phyloP scores from a whole-genome alignment of 2,329 filamentous ascomycete species.

The Fusarium sp. region DNA sequence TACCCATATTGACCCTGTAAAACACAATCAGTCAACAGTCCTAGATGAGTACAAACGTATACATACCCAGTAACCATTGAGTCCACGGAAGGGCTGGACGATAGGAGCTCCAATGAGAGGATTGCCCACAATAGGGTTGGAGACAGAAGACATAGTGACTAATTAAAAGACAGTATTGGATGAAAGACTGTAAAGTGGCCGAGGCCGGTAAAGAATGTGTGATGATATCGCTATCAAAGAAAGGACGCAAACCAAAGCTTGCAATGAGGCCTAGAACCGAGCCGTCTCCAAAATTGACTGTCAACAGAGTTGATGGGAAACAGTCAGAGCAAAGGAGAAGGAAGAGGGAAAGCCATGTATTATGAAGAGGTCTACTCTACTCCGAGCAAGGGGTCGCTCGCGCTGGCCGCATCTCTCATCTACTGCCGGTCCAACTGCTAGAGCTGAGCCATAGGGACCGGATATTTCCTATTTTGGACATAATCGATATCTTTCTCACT shows the following conservation, averaged over 20 bases:
- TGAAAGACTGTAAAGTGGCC: constrained; percentile 53
- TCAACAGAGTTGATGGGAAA: constrained; percentile 41
- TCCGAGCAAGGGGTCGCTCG: constrained; percentile 6
- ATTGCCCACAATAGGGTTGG: not conserved
- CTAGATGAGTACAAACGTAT: too few species aligned
- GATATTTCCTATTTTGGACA: constrained; percentile 42
- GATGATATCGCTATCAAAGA: constrained; percentile 52
- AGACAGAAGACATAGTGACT: constrained; percentile 43
- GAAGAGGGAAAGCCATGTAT: constrained; percentile 17
- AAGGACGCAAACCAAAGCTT: constrained; percentile 56
- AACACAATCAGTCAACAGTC: constrained; percentile 1
- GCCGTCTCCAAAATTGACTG: constrained; percentile 48
- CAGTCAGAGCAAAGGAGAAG: constrained; percentile 18
- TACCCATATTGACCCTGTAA: constrained; percentile 53
- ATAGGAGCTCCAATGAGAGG: constrained; percentile 4
- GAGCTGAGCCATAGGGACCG: constrained; percentile 35
- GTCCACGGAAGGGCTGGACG: constrained; percentile 46
- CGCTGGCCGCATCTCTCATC: constrained; percentile 20
- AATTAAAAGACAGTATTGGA: constrained; percentile 30
- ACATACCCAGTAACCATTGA: constrained; percentile 59
- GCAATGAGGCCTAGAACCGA: constrained; percentile 51
- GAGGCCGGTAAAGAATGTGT: constrained; percentile 51
- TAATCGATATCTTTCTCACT: constrained; percentile 13
- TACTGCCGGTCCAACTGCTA: constrained; percentile 15
- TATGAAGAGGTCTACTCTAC: constrained; percentile 6